phyloP scores from a whole-genome alignment of 495 filamentous ascomycete species.

The Pyrenula aspistea region DNA sequence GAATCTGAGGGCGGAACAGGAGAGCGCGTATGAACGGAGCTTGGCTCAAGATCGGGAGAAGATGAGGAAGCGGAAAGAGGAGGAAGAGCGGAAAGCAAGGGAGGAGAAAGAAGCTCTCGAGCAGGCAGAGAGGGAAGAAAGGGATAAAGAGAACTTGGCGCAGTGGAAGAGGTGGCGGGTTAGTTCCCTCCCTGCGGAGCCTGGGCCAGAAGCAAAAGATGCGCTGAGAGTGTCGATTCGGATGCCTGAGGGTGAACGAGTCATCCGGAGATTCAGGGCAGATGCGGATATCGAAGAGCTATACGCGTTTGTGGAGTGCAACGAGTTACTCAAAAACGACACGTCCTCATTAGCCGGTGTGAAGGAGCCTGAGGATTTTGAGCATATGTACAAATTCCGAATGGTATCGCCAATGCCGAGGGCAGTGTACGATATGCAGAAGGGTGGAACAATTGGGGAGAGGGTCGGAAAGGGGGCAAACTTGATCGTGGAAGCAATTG shows the following conservation, averaged over 20 bases:
- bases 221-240: conserved; percentile 73
- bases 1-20: conserved; percentile 69
- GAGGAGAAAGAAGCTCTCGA: conserved; percentile 51
- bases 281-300: conserved; percentile 68
- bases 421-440: conserved; percentile 57
- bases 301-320: conserved; percentile 94
- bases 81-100: conserved; percentile 52
- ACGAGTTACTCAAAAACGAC: conserved; percentile 44
- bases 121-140: conserved; percentile 50
- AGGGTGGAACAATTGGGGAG: conserved; percentile 49
- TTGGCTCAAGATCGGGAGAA: conserved; percentile 80
- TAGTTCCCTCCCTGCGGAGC: conserved; percentile 52
- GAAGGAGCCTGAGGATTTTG: conserved; percentile 50
- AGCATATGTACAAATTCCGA: conserved; percentile 68
- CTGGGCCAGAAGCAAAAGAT: conserved; percentile 48
- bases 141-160: conserved; percentile 39
- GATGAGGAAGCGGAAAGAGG: conserved; percentile 59
- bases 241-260: conserved; percentile 56
- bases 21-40: conserved; percentile 84
- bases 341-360: conserved; percentile 5
- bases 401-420: conserved; percentile 77
- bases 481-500: conserved; percentile 67
- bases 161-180: conserved; percentile 80
- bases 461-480: conserved; percentile 77
- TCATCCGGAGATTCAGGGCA: conserved; percentile 60